phyloP scores from a whole-genome alignment of 106 monocot species.

The Phalaenopsis equestris region DNA sequence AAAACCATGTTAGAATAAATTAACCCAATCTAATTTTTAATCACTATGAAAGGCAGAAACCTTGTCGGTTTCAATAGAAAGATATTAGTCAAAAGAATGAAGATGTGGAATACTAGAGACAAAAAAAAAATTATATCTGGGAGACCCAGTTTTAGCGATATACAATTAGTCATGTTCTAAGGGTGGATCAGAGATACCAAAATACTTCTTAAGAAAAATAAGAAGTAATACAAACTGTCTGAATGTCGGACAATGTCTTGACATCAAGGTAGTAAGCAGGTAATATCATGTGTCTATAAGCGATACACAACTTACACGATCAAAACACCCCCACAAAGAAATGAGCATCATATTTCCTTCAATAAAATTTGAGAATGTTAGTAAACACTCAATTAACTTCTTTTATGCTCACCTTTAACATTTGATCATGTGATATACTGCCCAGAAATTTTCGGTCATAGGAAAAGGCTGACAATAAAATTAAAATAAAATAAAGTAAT shows the following conservation, averaged over 20 bases:
- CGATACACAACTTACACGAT: neutral
- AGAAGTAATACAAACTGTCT: neutral
- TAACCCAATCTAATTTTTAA: neutral
- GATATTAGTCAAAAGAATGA: neutral
- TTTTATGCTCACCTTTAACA: constrained; percentile 62
- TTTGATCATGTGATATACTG: constrained; percentile 94
- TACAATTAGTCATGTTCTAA: neutral
- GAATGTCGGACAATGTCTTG: neutral
- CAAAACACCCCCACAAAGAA: neutral
- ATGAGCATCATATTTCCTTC: neutral
- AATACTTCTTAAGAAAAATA: neutral
- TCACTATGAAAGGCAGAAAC: neutral
- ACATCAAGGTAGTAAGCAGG: neutral
- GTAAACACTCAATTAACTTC: neutral
- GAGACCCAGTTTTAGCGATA: neutral
- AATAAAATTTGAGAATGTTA: neutral
- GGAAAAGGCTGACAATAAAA: constrained; percentile 55
- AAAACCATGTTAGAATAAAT: neutral
- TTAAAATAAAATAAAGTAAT: constrained; percentile 11
- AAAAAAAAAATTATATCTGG: neutral
- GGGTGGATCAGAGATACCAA: neutral
- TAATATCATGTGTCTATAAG: neutral
- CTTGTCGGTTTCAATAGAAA: neutral
- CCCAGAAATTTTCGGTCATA: constrained; percentile 79
- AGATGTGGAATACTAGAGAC: neutral